Conservation (phyloP, 345 rosid species). For the Gossypium turneri region DNA sequence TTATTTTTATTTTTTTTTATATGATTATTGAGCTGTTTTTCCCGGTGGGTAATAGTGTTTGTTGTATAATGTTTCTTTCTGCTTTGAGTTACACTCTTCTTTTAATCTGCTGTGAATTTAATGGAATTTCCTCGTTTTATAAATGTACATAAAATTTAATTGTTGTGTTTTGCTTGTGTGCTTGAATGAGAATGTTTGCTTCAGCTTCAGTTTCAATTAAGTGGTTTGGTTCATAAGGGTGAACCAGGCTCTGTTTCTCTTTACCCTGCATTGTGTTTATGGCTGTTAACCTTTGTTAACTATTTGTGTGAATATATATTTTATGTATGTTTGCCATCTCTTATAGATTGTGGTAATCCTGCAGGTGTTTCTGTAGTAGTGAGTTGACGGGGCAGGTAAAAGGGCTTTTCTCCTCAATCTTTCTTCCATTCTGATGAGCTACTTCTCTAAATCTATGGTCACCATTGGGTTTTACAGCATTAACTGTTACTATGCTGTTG, state of each 20-base stretch:
- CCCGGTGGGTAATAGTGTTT: background rate
- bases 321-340: slow-evolving; percentile 23
- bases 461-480: background rate
- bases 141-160: background rate
- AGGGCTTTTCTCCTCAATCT: background rate
- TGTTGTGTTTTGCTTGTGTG: background rate
- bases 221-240: no score
- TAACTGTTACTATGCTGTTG: background rate
- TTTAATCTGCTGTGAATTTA: background rate
- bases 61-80: no score
- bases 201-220: background rate
- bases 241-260: no score
- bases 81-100: no score
- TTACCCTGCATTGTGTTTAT: background rate
- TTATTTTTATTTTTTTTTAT: background rate
- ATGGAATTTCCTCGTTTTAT: background rate
- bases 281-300: slow-evolving; percentile 14
- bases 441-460: no score
- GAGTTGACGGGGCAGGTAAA: slow-evolving; percentile 74
- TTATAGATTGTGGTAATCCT: slow-evolving; percentile 18
- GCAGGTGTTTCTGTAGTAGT: slow-evolving; percentile 66
- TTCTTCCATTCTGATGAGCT: background rate
- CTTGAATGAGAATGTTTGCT: background rate
- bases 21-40: background rate
- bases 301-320: background rate